Evolutionary conservation across 768 basidiomycete genomes (phyloP).

Genomic region (Kwoniella dejecticola): DNA sequence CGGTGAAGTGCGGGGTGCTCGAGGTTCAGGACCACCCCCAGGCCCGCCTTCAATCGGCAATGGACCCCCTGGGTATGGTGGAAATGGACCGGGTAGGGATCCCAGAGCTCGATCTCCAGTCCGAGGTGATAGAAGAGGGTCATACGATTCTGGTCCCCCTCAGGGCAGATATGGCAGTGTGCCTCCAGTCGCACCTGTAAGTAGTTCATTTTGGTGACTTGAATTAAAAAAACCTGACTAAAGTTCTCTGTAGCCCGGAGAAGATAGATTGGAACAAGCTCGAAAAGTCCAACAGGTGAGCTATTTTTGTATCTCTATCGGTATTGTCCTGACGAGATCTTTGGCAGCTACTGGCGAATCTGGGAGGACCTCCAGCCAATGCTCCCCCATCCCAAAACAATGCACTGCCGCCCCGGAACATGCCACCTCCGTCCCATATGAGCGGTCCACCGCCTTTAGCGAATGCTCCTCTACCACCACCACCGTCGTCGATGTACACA

Average conservation of each 20-base stretch:
- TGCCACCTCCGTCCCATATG: conserved; percentile 2
- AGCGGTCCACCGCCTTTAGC: conserved; percentile 3
- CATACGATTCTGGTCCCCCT: conserved; percentile 10
- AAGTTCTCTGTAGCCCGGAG: conserved; percentile 54
- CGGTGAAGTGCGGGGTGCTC: conserved; percentile 24
- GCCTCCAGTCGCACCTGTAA: conserved; percentile 23
- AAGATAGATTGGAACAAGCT: conserved; percentile 79
- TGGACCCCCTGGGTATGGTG: neutral
- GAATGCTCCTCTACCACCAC: neutral
- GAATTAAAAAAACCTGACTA: neutral
- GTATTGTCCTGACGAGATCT: neutral
- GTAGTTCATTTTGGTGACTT: neutral
- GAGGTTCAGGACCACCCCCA: conserved; percentile 1
- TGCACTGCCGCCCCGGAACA: neutral
- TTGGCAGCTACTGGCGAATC: conserved; percentile 13
- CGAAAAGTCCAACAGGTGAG: conserved; percentile 47
- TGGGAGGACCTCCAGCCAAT: conserved; percentile 4
- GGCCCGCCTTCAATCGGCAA: neutral
- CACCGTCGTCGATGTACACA: neutral
- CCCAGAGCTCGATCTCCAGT: conserved; percentile 16
- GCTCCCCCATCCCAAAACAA: neutral
- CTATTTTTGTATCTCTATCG: too few relatives aligned
- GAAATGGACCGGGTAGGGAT: conserved; percentile 4
- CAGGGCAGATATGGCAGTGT: conserved; percentile 24
- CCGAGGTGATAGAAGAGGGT: conserved; percentile 12